These are phyloP conservation scores for Cryptosporidium ryanae DNA, from an alignment of 169 alveolate genomes.

Conservation along the genomic window DNA sequence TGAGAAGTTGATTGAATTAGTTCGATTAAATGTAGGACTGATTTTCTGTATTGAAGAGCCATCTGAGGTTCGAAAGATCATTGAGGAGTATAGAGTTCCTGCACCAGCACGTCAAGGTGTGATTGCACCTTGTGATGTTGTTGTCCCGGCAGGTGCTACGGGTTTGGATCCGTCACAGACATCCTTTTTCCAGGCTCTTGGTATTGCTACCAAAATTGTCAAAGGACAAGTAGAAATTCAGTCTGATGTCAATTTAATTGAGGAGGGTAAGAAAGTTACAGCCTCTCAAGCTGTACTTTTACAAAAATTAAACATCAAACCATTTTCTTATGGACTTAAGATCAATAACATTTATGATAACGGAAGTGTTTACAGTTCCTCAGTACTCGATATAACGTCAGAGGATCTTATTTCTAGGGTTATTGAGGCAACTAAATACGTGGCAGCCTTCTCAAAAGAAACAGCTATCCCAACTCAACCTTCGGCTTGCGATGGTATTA, in stretches of 20 bases:
- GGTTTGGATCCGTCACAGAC: conserved; percentile 99
- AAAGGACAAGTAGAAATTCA: conserved; percentile 98
- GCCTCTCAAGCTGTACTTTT: conserved; percentile 96
- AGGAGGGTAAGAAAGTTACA: conserved; percentile 94
- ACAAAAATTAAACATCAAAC: conserved; percentile 95
- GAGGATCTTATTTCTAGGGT: conserved; percentile 90
- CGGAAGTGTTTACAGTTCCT: conserved; percentile 94
- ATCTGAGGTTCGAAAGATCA: conserved; percentile 90
- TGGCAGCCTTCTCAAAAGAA: conserved; percentile 94
- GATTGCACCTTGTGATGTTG: conserved; percentile 96
- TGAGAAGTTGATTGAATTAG: conserved; percentile 87
- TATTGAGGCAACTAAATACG: conserved; percentile 88
- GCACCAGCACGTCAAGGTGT: conserved; percentile 99
- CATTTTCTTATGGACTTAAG: conserved; percentile 96
- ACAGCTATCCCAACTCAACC: conserved; percentile 94
- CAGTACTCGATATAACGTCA: conserved; percentile 94
- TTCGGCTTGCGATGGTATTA: conserved; percentile 94
- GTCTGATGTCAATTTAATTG: conserved; percentile 93
- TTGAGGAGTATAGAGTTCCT: conserved; percentile 92
- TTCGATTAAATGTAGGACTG: conserved; percentile 95
- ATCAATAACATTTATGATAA: conserved; percentile 93
- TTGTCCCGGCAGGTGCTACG: conserved; percentile 99
- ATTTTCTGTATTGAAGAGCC: conserved; percentile 96
- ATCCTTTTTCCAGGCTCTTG: conserved; percentile 98
- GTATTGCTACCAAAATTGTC: conserved; percentile 98